Evolutionary conservation across 2,329 filamentous ascomycete genomes (phyloP), one percentile per base, ranked within the genome.

Genomic region (Penicillium janthinellum): DNA sequence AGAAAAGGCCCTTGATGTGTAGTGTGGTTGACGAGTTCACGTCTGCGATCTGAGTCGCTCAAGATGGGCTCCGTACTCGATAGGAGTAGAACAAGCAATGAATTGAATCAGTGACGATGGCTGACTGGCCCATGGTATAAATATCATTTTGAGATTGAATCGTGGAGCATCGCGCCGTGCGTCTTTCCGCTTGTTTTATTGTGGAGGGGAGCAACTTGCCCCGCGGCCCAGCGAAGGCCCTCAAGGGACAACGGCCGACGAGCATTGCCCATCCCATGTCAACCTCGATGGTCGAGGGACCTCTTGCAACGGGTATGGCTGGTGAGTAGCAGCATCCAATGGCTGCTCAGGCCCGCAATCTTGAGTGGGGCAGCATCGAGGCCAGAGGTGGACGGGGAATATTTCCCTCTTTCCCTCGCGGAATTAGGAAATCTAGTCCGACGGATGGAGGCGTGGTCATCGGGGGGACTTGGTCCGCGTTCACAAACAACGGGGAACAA

Each of bases 361-460:
- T 4, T 50, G 38, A 48, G 53, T 28, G 47, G 28, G 34, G 12
- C 34, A 48, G 42, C 48, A 2, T 39, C 20, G 14, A 45, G 31
- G 7, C 7, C 8, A 5, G 8, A 31, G 5, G 8, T 10, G 56
- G 34, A 55, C 68, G 66, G 66, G 60, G 52, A 69, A 55, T 62
- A 61, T 67, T 69, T 59, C 67, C 64, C 41, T 52, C 10, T 67
- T 69, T 58, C 67, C 64, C 41, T 52, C 10, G 14, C n/a, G 28
- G 39, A 38, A 60, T 15, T 28, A 11, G 55, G 62, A 22, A 60
- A 60, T 22, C 35, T 4, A 12, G 38, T 54, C 61, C 56, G 59
- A 47, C 20, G 25, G 49, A 31, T 10, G 31, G 31, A 8, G 8
- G 28, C 7, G 28, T 28, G 31, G 31, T 8, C 44, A 31, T 31